Conservation (phyloP, 352 stramenopile genomes). For the Phytophthora brassicae region DNA sequence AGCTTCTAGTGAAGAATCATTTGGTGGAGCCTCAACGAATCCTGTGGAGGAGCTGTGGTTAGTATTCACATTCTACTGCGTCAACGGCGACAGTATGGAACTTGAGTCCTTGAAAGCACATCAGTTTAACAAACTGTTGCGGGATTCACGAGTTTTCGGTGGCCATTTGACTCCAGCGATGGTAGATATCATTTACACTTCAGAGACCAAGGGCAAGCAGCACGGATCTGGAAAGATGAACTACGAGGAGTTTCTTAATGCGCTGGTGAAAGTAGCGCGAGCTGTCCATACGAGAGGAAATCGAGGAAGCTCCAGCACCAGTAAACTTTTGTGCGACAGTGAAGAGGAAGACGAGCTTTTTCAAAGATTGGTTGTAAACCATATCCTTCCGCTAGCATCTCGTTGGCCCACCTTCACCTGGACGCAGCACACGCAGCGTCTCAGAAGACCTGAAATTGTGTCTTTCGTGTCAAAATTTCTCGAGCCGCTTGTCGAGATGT, state of each 20-base stretch:
- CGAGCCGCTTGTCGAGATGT: constrained; percentile 68
- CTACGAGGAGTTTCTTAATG: constrained; percentile 80
- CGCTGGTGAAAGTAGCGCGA: constrained; percentile 66
- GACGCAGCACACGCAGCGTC: constrained; percentile 46
- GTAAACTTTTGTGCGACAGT: constrained; percentile 39
- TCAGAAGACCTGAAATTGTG: constrained; percentile 55
- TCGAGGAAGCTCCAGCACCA: constrained; percentile 26
- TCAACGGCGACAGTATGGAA: constrained; percentile 74
- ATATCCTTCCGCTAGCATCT: constrained; percentile 58
- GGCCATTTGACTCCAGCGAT: constrained; percentile 61
- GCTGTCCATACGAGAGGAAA: constrained; percentile 34
- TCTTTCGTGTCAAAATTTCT: constrained; percentile 69
- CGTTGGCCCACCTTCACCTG: constrained; percentile 59
- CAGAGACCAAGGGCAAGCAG: constrained; percentile 69
- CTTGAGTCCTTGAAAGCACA: constrained; percentile 70
- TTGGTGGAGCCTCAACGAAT: constrained; percentile 14
- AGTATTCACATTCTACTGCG: constrained; percentile 83
- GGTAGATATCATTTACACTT: constrained; percentile 80
- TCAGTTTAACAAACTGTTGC: constrained; percentile 74
- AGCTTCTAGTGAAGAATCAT: not conserved
- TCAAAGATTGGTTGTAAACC: constrained; percentile 54
- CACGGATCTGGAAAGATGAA: constrained; percentile 67
- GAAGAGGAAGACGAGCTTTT: constrained; percentile 59
- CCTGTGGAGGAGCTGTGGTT: constrained; percentile 72
- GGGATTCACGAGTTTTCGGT: constrained; percentile 58